Conservation (phyloP, 2,329 filamentous ascomycete species). For the Fusarium secorum region DNA sequence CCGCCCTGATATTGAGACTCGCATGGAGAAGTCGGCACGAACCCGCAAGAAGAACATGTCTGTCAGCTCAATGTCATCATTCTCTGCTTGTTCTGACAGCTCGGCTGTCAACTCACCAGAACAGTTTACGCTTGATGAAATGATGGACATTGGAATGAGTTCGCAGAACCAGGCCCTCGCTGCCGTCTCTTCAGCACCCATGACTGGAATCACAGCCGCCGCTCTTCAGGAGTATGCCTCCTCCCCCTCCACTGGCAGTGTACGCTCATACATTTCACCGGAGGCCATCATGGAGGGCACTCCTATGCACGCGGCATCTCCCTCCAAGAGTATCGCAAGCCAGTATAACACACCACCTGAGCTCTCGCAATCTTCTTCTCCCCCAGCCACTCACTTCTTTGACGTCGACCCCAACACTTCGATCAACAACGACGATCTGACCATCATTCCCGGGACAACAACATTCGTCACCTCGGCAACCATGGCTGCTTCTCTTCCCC, state of each 20-base stretch:
- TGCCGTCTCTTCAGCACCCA: slow-evolving; percentile 56
- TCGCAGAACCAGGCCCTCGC: slow-evolving; percentile 42
- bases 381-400: slow-evolving; percentile 59
- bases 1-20: slow-evolving; percentile 63
- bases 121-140: slow-evolving; percentile 57
- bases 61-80: slow-evolving; percentile 59
- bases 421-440: slow-evolving; percentile 44
- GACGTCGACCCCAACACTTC: slow-evolving; percentile 53
- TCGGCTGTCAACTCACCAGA: slow-evolving; percentile 63
- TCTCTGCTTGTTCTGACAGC: slow-evolving; percentile 65
- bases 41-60: slow-evolving; percentile 65
- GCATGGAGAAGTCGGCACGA: slow-evolving; percentile 63
- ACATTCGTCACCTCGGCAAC: slow-evolving; percentile 46
- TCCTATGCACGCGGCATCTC: slow-evolving; percentile 53
- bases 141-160: slow-evolving; percentile 54
- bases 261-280: slow-evolving; percentile 58
- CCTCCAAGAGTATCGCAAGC: slow-evolving; percentile 60
- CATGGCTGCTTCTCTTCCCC: slow-evolving; percentile 46
- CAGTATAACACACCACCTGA: slow-evolving; percentile 66
- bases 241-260: slow-evolving; percentile 52
- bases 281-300: slow-evolving; percentile 52
- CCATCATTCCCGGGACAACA: slow-evolving; percentile 42
- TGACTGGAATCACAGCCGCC: slow-evolving; percentile 47
- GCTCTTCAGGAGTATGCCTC: slow-evolving; percentile 46
- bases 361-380: slow-evolving; percentile 68